Base-by-base conservation (phyloP, 805 yeast genomes). In the Naumovozyma baii region DNA sequence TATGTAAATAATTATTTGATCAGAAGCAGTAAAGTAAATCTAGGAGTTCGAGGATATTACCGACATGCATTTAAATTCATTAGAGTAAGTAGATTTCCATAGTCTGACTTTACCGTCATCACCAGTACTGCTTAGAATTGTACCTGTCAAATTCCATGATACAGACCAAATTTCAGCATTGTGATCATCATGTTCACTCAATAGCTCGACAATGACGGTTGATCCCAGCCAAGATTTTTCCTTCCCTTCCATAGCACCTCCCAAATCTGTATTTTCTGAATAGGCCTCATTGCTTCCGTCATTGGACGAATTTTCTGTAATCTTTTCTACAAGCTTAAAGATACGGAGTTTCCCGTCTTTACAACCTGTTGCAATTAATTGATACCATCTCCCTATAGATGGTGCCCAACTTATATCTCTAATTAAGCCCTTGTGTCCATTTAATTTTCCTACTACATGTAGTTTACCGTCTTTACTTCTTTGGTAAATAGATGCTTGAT, bases 371-470 rank as follows among this genome's bases (percentile, higher is more conserved):
- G 99, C 97, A 33, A 92, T 69, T 36, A 88, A 66, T 51, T 90
- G 95, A 57, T 76, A 84, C 46, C 80, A 77, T 49, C 95, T 69
- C 2, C 97, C 97, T 81, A 88, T 84, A 0, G 94, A 77, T 2
- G 97, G 96, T 0, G 97, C 97, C 98, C 98, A 90, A 22, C 88
- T 72, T 4, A 88, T 85, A 14, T 87, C 82, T 52, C 97, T 69
- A 26, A 90, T 85, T 31, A 90, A 69, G 2, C 95, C 95, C 39
- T 74, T 72, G 57, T 88, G 96, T 31, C 86, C 96, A 2, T 87
- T 83, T 18, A 90, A 66, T 44, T 74, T 75, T 26, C 82, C 76
- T 0, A 77, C 77, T 39, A 73, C 69, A 10, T 67, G 65, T 46
- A 74, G 69, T 51, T 73, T 78, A 25, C 75, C 78, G 20, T 62